Conservation (phyloP, 768 basidiomycete species). For the Xerocomellus intermedius region DNA sequence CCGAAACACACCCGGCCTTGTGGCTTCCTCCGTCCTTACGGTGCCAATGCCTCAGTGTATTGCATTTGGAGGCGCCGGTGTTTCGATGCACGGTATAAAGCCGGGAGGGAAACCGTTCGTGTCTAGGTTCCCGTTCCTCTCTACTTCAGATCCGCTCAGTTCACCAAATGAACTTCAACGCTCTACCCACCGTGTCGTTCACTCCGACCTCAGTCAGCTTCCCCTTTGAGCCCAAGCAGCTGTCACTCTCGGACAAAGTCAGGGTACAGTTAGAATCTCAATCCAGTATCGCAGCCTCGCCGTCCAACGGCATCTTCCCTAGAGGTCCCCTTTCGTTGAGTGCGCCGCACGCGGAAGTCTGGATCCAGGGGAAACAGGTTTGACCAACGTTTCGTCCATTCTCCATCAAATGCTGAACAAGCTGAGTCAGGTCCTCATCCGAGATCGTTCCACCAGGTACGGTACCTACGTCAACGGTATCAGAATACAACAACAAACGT, state of each 20-base stretch:
- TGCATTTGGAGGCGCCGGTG: background rate
- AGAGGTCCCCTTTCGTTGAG: constrained; percentile 39
- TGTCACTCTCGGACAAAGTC: constrained; percentile 32
- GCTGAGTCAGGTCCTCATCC: constrained; percentile 40
- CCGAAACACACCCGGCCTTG: constrained; percentile 13
- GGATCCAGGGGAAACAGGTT: constrained; percentile 44
- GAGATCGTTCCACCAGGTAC: constrained; percentile 45
- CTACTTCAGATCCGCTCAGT: background rate
- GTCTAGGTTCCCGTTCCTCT: background rate
- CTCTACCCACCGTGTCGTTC: constrained; percentile 33
- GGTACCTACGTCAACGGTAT: constrained; percentile 50
- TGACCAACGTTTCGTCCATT: constrained; percentile 11
- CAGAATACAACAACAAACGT: constrained; percentile 37
- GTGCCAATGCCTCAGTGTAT: constrained; percentile 1
- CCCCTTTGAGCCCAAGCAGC: constrained; percentile 37
- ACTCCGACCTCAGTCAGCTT: constrained; percentile 36
- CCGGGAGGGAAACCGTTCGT: background rate
- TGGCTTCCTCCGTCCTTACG: constrained; percentile 13
- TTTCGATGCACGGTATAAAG: constrained; percentile 24
- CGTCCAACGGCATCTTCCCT: constrained; percentile 45
- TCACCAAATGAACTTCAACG: constrained; percentile 25
- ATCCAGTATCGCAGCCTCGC: constrained; percentile 23
- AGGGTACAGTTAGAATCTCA: constrained; percentile 35
- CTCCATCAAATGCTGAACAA: constrained; percentile 8
- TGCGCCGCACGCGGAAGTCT: constrained; percentile 45